Evolutionary conservation across 108 stramenopile species (phyloP).

Genomic region (Schizochytrium sp.): DNA sequence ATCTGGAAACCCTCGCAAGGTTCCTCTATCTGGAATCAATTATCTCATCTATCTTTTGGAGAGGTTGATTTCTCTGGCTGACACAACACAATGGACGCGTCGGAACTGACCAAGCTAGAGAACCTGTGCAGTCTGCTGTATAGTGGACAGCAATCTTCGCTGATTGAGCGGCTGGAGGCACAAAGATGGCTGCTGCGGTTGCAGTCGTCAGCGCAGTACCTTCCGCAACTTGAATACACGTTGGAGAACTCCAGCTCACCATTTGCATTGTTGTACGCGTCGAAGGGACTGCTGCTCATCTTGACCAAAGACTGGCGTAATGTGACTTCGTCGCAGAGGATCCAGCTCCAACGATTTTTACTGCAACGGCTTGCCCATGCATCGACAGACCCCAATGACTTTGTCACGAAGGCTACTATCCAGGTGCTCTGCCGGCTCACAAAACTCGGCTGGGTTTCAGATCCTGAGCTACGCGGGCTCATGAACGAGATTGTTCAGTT

Average conservation of each 20-base stretch:
- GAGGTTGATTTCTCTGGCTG: not conserved
- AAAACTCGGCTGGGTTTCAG: constrained; percentile 44
- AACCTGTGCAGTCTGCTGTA: constrained; percentile 31
- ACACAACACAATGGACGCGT: constrained; percentile 4
- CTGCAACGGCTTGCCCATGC: not conserved
- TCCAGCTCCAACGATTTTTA: constrained; percentile 28
- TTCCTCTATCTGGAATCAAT: not conserved
- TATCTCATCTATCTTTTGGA: not conserved
- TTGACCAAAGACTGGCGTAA: constrained; percentile 52
- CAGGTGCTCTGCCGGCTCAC: constrained; percentile 43
- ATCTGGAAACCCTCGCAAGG: not conserved
- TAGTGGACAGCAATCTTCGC: not conserved
- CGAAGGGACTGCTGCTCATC: constrained; percentile 31
- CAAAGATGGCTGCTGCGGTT: constrained; percentile 40
- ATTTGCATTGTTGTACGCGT: constrained; percentile 30
- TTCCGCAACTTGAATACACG: constrained; percentile 56
- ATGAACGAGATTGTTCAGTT: constrained; percentile 48
- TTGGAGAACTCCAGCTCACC: constrained; percentile 52
- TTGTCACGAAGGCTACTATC: constrained; percentile 46
- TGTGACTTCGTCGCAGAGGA: not conserved
- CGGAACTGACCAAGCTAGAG: not conserved
- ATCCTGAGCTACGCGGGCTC: constrained; percentile 2
- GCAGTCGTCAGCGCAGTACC: constrained; percentile 53
- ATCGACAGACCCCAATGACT: not conserved
- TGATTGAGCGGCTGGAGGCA: constrained; percentile 38